These are phyloP conservation scores for Fusarium torulosum DNA, from an alignment of 2,329 filamentous ascomycete species.

Conservation along the genomic window DNA sequence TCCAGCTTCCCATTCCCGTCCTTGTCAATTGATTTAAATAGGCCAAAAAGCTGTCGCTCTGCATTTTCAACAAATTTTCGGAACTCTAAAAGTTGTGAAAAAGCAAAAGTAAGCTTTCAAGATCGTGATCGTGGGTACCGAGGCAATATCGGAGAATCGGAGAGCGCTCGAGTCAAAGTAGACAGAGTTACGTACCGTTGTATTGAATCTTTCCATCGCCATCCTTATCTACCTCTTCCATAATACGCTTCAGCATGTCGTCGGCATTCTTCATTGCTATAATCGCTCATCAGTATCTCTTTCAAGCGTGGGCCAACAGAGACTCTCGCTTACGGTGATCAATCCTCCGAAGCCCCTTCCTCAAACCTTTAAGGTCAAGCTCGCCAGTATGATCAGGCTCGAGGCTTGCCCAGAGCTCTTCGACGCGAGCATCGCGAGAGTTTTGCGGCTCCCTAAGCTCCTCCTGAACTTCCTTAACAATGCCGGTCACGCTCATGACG, in stretches of 20 bases:
- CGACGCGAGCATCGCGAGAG: constrained; percentile 83
- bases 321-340: constrained; percentile 79
- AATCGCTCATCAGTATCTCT: constrained; percentile 44
- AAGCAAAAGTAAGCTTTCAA: constrained; percentile 39
- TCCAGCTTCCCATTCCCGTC: constrained; percentile 89
- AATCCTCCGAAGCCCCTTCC: constrained; percentile 86
- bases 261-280: constrained; percentile 89
- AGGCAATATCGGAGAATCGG: constrained; percentile 35
- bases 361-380: constrained; percentile 85
- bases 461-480: constrained; percentile 65
- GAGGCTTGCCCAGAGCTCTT: constrained; percentile 85
- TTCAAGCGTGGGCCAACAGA: constrained; percentile 13
- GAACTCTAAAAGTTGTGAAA: constrained; percentile 74
- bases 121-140: constrained; percentile 19
- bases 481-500: constrained; percentile 59
- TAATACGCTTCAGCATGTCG: constrained; percentile 82
- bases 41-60: constrained; percentile 81
- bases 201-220: constrained; percentile 92
- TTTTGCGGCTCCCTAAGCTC: constrained; percentile 83
- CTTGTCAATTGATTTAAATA: constrained; percentile 89
- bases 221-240: constrained; percentile 86
- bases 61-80: constrained; percentile 87
- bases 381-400: constrained; percentile 82
- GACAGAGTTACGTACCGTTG: constrained; percentile 71
- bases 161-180: constrained; percentile 18